Base-by-base conservation (phyloP, 129 eudicot species). In the Mikania micrantha region DNA sequence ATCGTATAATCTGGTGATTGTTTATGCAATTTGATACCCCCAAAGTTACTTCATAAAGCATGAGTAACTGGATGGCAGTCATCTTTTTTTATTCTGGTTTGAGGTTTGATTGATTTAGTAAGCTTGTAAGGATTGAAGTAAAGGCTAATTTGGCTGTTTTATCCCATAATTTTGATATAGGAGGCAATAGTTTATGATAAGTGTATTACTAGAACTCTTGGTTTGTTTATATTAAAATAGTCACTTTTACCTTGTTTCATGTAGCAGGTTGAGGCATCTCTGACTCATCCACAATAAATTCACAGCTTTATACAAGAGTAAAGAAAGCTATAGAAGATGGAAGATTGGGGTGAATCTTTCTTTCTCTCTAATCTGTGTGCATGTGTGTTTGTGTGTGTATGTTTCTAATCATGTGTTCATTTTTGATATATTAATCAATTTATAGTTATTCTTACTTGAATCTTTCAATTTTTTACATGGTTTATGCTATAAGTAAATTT, bases 271-370 rank as follows among this genome's bases (percentile, higher is more conserved):
- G 3, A 12, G 20, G 45, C 9, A 25, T 27, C 45, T 20, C 12
- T 13, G 5, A 20, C 12, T 44, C 52, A 12, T 58, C 13, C 13
- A 20, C 20, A 6, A 38, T 53, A 29, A 35, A 53, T 22, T 34
- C 32, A 9, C 44, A 29, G 66, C 53, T 52, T 67, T 59, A 27
- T 25, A 59, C 16, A 34, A 74, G 49, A 56, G 28, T 64, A 65
- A 65, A n/a, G 52, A 47, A 58, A 34, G 42, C 25, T 29, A 40
- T 57, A 71, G 53, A 64, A 17, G 64, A 87, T 87, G 95, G 95
- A 82, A 69, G 95, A 84, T 59, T 87, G 95, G 95, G 95, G 95
- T 87, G 84, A 44, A 66, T 8, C 29, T 71, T 15, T 58, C 24
- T 53, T 27, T 35, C 29, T 50, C 24, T 45, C 57, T 44, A 59